Conservation (phyloP, 2,329 filamentous ascomycete genomes). For the Paramyrothecium sp. region DNA sequence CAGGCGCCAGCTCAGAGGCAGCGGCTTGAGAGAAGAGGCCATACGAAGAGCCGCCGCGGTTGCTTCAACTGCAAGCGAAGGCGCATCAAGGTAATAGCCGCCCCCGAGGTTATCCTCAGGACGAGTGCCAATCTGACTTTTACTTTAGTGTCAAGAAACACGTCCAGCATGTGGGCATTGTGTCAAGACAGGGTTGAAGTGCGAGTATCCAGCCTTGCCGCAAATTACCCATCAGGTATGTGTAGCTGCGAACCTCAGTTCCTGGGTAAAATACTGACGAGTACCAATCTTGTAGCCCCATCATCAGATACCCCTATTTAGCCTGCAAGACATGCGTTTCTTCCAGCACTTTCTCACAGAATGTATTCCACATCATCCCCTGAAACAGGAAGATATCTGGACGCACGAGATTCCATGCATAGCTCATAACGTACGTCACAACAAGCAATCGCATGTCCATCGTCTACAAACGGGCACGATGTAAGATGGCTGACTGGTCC, state of each 20-base stretch:
- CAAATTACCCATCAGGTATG: constrained; percentile 50
- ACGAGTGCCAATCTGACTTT: background rate
- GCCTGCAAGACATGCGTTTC: constrained; percentile 63
- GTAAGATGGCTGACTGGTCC: constrained; percentile 7
- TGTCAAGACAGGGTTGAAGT: constrained; percentile 58
- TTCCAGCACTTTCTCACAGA: constrained; percentile 65
- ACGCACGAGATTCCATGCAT: constrained; percentile 65
- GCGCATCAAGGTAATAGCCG: constrained; percentile 55
- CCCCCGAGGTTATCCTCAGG: background rate
- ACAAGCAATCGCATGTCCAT: background rate
- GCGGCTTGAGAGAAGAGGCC: constrained; percentile 55
- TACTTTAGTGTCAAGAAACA: constrained; percentile 60
- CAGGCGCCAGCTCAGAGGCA: constrained; percentile 20
- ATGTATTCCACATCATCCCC: constrained; percentile 62
- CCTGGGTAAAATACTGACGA: background rate
- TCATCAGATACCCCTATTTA: constrained; percentile 57
- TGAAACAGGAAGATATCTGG: constrained; percentile 67
- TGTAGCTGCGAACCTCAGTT: background rate
- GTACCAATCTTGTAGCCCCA: constrained; percentile 40
- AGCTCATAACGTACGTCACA: constrained; percentile 56
- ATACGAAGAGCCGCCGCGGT: constrained; percentile 64
- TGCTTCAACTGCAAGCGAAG: constrained; percentile 68
- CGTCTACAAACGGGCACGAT: background rate
- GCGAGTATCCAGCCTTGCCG: constrained; percentile 57
- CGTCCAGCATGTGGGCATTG: constrained; percentile 63